phyloP scores from a whole-genome alignment of 108 stramenopile species.

The Seminavis robusta region DNA sequence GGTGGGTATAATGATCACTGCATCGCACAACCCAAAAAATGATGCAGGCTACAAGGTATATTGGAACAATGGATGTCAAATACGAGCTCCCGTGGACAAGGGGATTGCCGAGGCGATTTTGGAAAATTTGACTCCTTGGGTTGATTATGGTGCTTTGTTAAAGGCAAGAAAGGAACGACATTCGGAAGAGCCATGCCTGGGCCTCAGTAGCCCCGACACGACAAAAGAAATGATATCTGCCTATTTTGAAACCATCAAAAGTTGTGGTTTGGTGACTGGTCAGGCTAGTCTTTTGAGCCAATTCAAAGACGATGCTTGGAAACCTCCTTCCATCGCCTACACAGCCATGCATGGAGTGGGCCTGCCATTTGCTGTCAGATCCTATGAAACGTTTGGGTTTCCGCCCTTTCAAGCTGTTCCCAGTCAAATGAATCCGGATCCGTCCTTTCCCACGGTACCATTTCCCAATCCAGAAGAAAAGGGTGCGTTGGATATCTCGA shows the following conservation, averaged over 20 bases:
- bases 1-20: constrained; percentile 97
- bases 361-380: constrained; percentile 50
- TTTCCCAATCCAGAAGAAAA: constrained; percentile 98
- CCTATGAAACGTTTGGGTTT: constrained; percentile 74
- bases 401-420: constrained; percentile 73
- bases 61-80: constrained; percentile 94
- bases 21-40: constrained; percentile 96
- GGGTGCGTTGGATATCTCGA: constrained; percentile 91
- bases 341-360: constrained; percentile 99
- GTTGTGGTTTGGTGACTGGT: constrained; percentile 58
- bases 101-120: constrained; percentile 80
- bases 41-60: constrained; percentile 98
- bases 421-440: constrained; percentile 85
- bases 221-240: constrained; percentile 30
- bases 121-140: constrained; percentile 87
- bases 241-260: constrained; percentile 62
- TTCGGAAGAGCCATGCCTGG: constrained; percentile 48
- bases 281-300: constrained; percentile 1
- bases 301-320: constrained; percentile 9
- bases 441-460: constrained; percentile 89
- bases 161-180: constrained; percentile 10
- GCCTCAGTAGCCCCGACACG: constrained; percentile 18
- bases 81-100: constrained; percentile 88
- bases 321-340: constrained; percentile 38
- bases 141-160: constrained; percentile 59